Percentiles rank a stretch among this genome's conserved stretches.
Evolutionary conservation across 2,329 filamentous ascomycete genomes (phyloP).

Genomic region (Sphaerulina vaccinii): DNA sequence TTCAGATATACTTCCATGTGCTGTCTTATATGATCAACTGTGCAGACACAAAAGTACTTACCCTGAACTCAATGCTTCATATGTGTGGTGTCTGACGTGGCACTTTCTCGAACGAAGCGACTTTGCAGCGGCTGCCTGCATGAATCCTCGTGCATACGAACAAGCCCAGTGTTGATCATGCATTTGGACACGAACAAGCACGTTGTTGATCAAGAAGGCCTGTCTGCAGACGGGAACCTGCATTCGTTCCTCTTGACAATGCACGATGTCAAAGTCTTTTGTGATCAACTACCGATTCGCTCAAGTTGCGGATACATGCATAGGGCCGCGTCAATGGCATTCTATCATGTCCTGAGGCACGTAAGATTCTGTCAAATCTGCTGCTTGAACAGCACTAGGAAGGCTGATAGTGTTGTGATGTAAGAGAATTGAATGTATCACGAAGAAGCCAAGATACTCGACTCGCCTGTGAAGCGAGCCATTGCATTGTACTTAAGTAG

Average conservation of each 20-base stretch:
- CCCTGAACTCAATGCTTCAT: background rate
- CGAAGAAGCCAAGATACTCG: no score
- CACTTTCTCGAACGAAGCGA: no score
- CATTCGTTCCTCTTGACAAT: no score
- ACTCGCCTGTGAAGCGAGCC: no score
- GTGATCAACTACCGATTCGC: background rate
- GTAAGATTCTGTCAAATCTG: no score
- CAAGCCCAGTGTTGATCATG: no score
- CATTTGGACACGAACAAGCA: background rate
- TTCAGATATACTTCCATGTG: background rate
- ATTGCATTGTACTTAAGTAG: background rate
- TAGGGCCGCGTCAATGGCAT: background rate
- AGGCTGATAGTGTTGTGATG: no score
- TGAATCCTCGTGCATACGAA: background rate
- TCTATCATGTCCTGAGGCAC: no score
- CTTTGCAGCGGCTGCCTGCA: background rate
- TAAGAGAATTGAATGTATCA: no score
- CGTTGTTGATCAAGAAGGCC: background rate
- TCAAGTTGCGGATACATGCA: background rate
- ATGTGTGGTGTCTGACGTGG: constrained; percentile 8
- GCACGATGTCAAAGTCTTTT: background rate
- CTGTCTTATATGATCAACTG: background rate
- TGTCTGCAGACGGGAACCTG: no score
- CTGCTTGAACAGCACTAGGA: no score
- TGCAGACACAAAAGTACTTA: background rate